Evolutionary conservation across 139 green algal genomes (phyloP), one percentile per base, ranked within the genome.

Genomic region (Dunaliella sp.): DNA sequence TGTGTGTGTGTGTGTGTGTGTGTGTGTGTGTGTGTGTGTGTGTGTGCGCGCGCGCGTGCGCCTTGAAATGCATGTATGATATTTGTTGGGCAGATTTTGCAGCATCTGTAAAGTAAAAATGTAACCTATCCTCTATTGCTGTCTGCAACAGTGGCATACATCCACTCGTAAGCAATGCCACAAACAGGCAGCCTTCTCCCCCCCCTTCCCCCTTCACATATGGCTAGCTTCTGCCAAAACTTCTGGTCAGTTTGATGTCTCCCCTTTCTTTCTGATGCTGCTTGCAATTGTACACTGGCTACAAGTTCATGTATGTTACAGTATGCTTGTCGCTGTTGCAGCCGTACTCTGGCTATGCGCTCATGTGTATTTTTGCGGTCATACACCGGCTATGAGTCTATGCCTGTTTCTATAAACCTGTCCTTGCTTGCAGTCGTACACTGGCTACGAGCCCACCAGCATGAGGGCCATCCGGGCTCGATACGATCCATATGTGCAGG

Each of bases 391-490:
- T 99, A 99, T 85, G 97, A 99, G 89, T 97, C 97, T 16, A 99
- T 97, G 32, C 16, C 48, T 26, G 7, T 65, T 65, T 65, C 16
- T 24, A 2, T 81, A 30, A 38, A 1, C 76, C 31, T 37, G 12
- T 81, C n/a, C 80, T 30, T 38, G 12, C 80, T n/a, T 85, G 90
- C 58, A 90, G 81, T 93, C 86, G 34, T 95, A 96, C 83, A 94
- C 94, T 38, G 96, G 96, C 12, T 99, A 99, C 84, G 97, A 99
- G 88, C 97, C 97, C 24, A 99, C 97, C 34, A 96, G 89, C 85
- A 99, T 99, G 97, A 90, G 97, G 0, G 97, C 97, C 37, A 99
- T 99, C 73, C 90, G 97, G 1, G 97, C 97, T 12, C 91, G 97
- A 38, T 99, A 98, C 89, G 95, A 98, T 91, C 96, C 96, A 1